A percentile compares a stretch with the other conserved stretches of the same genome.
Conservation (phyloP, 2,329 filamentous ascomycete genomes). For the Neonectria hederae region DNA sequence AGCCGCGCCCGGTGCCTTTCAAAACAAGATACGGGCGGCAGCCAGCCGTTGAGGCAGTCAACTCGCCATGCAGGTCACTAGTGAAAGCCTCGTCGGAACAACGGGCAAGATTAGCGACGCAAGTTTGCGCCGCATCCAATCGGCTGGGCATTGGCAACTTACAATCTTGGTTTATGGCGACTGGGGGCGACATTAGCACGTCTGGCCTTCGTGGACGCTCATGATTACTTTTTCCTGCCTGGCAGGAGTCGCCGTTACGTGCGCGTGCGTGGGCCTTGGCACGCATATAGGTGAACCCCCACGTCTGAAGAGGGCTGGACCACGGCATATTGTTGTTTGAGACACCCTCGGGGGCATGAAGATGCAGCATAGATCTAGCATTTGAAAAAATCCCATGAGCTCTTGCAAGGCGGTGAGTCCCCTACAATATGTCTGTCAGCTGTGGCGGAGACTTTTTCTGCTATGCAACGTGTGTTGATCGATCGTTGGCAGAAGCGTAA, state of each 20-base stretch:
- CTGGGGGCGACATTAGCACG: constrained; percentile 34
- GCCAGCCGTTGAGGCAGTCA: constrained; percentile 30
- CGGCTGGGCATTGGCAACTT: constrained; percentile 38
- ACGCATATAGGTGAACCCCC: constrained; percentile 30
- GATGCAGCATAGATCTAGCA: constrained; percentile 29
- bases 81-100: constrained; percentile 29
- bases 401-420: constrained; percentile 32
- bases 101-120: constrained; percentile 40
- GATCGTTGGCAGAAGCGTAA: constrained; percentile 35
- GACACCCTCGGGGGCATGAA: constrained; percentile 16
- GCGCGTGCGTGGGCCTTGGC: constrained; percentile 24
- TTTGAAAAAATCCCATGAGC: constrained; percentile 28
- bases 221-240: constrained; percentile 36
- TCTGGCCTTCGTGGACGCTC: constrained; percentile 27
- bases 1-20: not conserved
- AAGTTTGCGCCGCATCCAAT: constrained; percentile 36
- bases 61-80: constrained; percentile 37
- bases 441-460: constrained; percentile 27
- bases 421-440: constrained; percentile 13
- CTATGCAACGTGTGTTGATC: constrained; percentile 27
- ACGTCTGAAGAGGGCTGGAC: constrained; percentile 23
- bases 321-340: not conserved
- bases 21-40: constrained; percentile 21
- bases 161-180: constrained; percentile 32
- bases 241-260: constrained; percentile 31